Evolutionary conservation across 1,139 yeast genomes (phyloP).

Genomic region (Scheffersomyces illinoinensis): DNA sequence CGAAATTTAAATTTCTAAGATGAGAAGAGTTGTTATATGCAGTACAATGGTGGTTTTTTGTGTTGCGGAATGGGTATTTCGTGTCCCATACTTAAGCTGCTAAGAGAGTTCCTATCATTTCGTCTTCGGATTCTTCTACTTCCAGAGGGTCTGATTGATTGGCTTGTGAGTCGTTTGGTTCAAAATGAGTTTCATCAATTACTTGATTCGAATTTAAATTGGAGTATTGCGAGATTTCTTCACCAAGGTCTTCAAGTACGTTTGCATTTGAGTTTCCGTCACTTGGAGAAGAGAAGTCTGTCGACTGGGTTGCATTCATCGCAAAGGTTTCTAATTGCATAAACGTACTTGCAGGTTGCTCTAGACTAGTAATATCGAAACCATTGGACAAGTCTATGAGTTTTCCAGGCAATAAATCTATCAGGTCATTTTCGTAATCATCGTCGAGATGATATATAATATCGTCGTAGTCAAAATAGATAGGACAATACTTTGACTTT

Average conservation of each 20-base stretch:
- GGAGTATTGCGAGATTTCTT: neutral
- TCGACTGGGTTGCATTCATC: neutral
- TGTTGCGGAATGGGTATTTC: neutral
- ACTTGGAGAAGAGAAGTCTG: neutral
- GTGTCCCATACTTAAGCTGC: neutral
- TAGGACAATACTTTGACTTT: slow-evolving; percentile 12
- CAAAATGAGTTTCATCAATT: neutral
- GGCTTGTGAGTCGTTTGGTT: neutral
- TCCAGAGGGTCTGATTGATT: slow-evolving; percentile 6
- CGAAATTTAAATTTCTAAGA: neutral
- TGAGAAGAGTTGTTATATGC: neutral
- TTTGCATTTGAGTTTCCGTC: neutral
- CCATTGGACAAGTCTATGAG: neutral
- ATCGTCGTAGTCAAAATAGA: slow-evolving; percentile 26
- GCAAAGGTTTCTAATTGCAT: neutral
- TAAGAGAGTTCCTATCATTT: slow-evolving; percentile 4
- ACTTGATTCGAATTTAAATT: too few species aligned
- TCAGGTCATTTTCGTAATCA: neutral
- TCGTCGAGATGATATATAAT: slow-evolving; percentile 10
- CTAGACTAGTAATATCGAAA: neutral
- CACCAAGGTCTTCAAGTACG: neutral
- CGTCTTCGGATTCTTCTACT: slow-evolving; percentile 16
- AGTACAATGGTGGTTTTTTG: neutral
- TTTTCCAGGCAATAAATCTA: neutral
- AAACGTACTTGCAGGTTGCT: neutral